Evolutionary conservation across 78 protist genomes (phyloP), one percentile per base, ranked within the genome.

Genomic region (Trichosphaerium sp.): DNA sequence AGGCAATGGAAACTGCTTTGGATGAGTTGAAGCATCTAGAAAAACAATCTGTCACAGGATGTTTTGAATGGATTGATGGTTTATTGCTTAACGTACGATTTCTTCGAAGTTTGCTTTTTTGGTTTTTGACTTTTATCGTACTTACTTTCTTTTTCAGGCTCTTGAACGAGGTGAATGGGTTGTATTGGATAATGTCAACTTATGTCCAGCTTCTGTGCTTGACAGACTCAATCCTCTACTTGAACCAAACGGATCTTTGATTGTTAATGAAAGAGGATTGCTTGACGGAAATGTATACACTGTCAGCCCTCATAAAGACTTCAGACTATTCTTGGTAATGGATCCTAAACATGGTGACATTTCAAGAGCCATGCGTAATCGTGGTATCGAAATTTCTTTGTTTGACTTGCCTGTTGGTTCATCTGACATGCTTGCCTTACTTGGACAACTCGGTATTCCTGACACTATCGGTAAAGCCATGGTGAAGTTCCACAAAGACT

Each of bases 201-300:
- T 96, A n/a, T 95, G 99, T 83, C 40, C 69, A 26, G 83, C 99
- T n/a, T 80, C 99, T 0, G 99, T 97, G 29, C 77, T 98, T 37
- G 99, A 98, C 44, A 88, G 99, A 15, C 81, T 98, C n/a, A 98
- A 98, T 51, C 89, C 97, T 31, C 84, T 98, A 43, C 67, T 96
- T 14, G 99, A 98, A 69, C 88, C 91, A 5, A 65, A 40, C 29
- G 98, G 99, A 59, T 80, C 26, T 7, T 83, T 98, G 26, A 35
- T 65, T 44, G 29, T 96, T 29, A 85, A 61, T 44, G 99, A 97
- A 78, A 42, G 90, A 12, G 99, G 98, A 14, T 74, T 90, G 49
- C 86, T 74, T 28, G 75, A 89, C 23, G 96, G 86, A 8, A 80
- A 58, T 28, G 65, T 91, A 14, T 66, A 41, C 23, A 47, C 26